Evolutionary conservation across 2,329 filamentous ascomycete species (phyloP).

Genomic region (Chrysoporthe deuterocubensis): DNA sequence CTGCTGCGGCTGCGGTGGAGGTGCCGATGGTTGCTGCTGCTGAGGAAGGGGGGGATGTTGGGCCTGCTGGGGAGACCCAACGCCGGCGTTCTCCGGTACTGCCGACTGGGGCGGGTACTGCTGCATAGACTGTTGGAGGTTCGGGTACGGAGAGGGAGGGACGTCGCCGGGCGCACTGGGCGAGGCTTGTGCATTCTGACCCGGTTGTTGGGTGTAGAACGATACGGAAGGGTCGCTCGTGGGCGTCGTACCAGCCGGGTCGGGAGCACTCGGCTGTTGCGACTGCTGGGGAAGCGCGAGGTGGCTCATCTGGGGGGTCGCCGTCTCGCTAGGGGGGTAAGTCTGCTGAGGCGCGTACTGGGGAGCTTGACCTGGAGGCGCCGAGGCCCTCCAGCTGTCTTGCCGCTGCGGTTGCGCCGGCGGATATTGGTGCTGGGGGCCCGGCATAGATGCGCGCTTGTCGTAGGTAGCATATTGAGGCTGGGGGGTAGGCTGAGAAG

Average conservation of each 20-base stretch:
- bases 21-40: conserved; percentile 28
- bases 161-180: conserved; percentile 48
- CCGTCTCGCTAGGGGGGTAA: conserved; percentile 40
- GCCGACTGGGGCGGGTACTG: conserved; percentile 22
- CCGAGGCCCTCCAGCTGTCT: conserved; percentile 55
- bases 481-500: conserved; percentile 49
- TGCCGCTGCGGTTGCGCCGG: conserved; percentile 47
- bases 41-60: too few species aligned
- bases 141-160: conserved; percentile 56
- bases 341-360: conserved; percentile 43
- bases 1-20: conserved; percentile 37
- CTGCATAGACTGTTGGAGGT: conserved; percentile 41
- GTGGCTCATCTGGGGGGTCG: conserved; percentile 36
- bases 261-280: conserved; percentile 37
- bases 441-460: conserved; percentile 45
- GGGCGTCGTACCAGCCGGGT: conserved; percentile 40
- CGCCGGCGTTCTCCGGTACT: conserved; percentile 45
- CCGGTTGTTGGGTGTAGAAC: conserved; percentile 59
- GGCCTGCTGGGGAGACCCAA: conserved; percentile 20
- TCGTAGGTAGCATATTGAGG: conserved; percentile 51
- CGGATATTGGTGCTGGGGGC: conserved; percentile 48
- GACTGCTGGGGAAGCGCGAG: conserved; percentile 37
- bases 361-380: conserved; percentile 41
- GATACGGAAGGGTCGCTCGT: conserved; percentile 57
- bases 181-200: conserved; percentile 41